Evolutionary conservation across 1,284 basidiomycete species (phyloP), one percentile per base, ranked within the genome.

Genomic region (Trichosporon sp.): DNA sequence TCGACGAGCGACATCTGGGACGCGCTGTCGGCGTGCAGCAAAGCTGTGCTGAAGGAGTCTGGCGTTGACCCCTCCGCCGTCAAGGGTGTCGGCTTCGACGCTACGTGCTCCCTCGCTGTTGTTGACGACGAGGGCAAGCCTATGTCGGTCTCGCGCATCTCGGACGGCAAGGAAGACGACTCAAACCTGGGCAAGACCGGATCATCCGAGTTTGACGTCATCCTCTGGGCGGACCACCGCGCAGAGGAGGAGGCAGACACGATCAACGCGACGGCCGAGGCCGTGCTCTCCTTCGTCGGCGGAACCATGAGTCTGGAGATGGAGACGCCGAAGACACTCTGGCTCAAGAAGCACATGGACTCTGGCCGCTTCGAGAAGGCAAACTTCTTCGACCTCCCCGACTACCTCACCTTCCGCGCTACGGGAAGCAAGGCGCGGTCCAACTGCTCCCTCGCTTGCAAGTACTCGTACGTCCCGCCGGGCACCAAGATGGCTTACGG

Each of bases 271-370:
- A 92, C 92, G 1, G 91, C 90, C 1, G 92, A 91, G 68, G 88
- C 91, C 43, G 94, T 98, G 51, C 87, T 99, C 74, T 91, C 96
- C 75, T 99, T 96, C 83, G 96, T 99, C 51, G 96, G 96, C 32
- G 94, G 94, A 66, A 94, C 90, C 43, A 98, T 99, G 92, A 96
- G 94, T 92, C 88, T 97, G 66, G 95, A 98, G 84, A 97, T 98
- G 95, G 95, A 97, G 84, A 90, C 96, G 61, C 95, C 95, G 0
- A 98, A 98, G 85, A 91, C 96, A 11, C 89, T 98, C 40, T 99
- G 96, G 96, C 87, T 99, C 63, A 97, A 96, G 84, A 91, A 90
- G 72, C 88, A 93, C 85, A 96, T 98, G 93, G 83, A 88, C 1
- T 80, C 88, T 0, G 85, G 88, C 12, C 86, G 86, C n/a, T 99